These are phyloP conservation scores for Taxillus chinensis DNA, from an alignment of 164 flowering plant species.

Conservation along the genomic window DNA sequence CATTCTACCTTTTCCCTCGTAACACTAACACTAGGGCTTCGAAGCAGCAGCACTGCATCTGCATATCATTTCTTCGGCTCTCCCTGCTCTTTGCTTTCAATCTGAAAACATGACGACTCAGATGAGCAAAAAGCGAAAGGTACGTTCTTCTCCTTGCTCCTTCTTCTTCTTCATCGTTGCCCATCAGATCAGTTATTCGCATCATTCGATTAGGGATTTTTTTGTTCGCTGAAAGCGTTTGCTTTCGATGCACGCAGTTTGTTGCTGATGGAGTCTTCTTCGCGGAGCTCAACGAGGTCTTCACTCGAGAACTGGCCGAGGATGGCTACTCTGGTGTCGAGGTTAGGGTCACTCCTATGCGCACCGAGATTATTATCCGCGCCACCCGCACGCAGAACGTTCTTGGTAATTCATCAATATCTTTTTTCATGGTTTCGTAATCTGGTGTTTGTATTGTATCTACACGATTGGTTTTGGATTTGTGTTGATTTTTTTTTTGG, in stretches of 20 bases:
- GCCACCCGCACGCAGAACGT: constrained; percentile 3
- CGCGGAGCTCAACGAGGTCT: background rate
- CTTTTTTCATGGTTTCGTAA: background rate
- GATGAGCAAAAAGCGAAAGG: background rate
- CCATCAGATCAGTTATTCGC: too few species aligned
- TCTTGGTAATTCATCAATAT: background rate
- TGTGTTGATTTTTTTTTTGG: too few species aligned
- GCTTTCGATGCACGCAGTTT: background rate
- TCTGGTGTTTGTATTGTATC: too few species aligned
- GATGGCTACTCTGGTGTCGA: constrained; percentile 1
- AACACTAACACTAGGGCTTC: too few species aligned
- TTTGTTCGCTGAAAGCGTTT: background rate
- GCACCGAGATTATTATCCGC: constrained; percentile 1
- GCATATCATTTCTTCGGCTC: too few species aligned
- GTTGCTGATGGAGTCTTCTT: background rate
- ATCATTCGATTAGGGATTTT: background rate
- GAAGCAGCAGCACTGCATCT: too few species aligned
- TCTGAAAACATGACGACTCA: background rate
- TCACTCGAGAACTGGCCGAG: constrained; percentile 1
- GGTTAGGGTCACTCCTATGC: constrained; percentile 5
- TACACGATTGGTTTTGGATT: too few species aligned
- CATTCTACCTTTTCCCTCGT: too few species aligned
- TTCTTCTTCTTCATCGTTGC: background rate
- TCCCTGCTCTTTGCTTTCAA: too few species aligned
- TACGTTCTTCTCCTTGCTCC: background rate